These are phyloP conservation scores for Anaeromyces robustus DNA, from an alignment of 192 early-diverging fungal species.

Conservation along the genomic window DNA sequence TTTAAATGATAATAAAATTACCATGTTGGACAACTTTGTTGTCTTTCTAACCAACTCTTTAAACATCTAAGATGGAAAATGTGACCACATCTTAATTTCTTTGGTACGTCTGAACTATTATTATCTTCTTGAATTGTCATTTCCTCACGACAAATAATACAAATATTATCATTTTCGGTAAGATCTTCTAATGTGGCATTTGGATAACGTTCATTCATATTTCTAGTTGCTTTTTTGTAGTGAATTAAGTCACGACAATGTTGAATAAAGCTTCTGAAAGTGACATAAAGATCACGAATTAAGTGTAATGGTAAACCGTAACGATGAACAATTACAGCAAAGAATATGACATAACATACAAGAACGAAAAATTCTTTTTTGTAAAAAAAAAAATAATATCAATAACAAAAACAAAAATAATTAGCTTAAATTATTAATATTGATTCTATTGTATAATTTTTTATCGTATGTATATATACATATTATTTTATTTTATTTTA, in stretches of 20 bases:
- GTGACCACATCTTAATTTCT: constrained; percentile 89
- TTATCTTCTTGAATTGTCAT: constrained; percentile 34
- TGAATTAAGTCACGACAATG: constrained; percentile 78
- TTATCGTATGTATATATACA: too few species aligned
- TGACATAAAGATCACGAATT: constrained; percentile 89
- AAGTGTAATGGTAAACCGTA: constrained; percentile 91
- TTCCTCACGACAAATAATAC: constrained; percentile 96
- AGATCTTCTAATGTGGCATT: constrained; percentile 74
- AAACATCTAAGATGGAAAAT: constrained; percentile 96
- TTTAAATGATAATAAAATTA: constrained; percentile 6
- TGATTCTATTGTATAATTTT: too few species aligned
- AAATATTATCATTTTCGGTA: constrained; percentile 46
- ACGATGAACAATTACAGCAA: constrained; percentile 61
- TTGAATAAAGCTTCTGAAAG: constrained; percentile 74
- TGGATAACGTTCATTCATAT: constrained; percentile 96
- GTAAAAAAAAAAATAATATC: not conserved
- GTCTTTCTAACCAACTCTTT: constrained; percentile 89
- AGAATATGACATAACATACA: constrained; percentile 74
- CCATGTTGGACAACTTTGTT: constrained; percentile 97
- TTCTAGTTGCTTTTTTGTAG: constrained; percentile 83
- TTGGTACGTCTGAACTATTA: constrained; percentile 47
- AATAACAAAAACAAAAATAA: too few species aligned
- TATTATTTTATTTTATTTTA: too few species aligned
- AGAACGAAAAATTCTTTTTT: constrained; percentile 73
- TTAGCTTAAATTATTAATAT: too few species aligned